Evolutionary conservation across 257 asterid genomes (phyloP), one percentile per base, ranked within the genome.

Genomic region (Craterostigma plantagineum): DNA sequence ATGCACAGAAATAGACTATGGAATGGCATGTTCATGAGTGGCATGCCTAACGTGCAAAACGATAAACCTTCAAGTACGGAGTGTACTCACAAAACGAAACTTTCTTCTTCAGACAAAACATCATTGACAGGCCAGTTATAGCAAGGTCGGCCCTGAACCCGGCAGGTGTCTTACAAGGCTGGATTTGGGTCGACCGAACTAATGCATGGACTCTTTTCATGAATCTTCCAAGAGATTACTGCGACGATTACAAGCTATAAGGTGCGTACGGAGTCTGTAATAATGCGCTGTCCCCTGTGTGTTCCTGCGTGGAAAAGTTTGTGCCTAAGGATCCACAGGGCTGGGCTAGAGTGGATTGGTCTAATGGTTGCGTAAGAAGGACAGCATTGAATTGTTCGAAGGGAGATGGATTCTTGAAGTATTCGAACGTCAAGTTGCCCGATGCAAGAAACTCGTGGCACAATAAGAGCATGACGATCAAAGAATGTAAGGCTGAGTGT

Each of bases 321-420:
- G 8, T 37, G 11, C 58, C 73, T 0, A 35, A 4, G n/a, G 16
- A 1, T 0, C 54, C 3, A 3, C 16, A n/a, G 0, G 66, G 40
- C 0, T 66, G 69, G 73, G 63, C 48, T n/a, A 16, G 38, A 35
- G 57, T 54, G 23, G 66, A 58, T 54, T 66, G 65, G 60, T 46
- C 54, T 0, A 35, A 51, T 16, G 66, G 73, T 8, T 66, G 73
- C 43, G 10, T 10, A 16, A 50, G 69, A 17, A 41, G 0, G 9
- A 18, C 7, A 10, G 49, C 51, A 0, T 27, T 50, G 48, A 50
- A 54, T 16, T 59, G 70, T 2, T 0, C 33, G 7, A 6, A 45
- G 8, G 62, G 52, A 18, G 70, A 63, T 40, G 61, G 40, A 14
- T 59, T 58, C 54, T 5, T 33, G 1, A 60, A 59, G 58, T 42